phyloP scores from a whole-genome alignment of 352 stramenopile genomes.

The Globisporangium perplexum region DNA sequence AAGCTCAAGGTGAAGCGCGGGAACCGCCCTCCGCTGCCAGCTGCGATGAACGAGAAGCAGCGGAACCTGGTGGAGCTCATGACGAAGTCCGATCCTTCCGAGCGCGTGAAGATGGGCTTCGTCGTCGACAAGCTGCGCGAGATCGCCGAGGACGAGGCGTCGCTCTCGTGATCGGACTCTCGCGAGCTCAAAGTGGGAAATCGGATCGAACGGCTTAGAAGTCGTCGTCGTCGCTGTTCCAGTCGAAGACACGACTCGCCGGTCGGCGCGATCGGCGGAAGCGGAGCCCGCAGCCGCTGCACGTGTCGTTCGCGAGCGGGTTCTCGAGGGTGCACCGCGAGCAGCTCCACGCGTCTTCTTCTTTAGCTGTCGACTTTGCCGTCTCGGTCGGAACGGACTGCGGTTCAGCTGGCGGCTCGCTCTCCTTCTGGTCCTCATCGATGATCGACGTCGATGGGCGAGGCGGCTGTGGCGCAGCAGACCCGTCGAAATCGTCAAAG shows the following conservation, averaged over 20 bases:
- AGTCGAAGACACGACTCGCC: slow-evolving; percentile 29
- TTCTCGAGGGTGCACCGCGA: slow-evolving; percentile 78
- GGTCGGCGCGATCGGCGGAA: slow-evolving; percentile 53
- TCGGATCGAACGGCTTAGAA: slow-evolving; percentile 18
- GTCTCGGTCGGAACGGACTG: not conserved
- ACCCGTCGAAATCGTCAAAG: slow-evolving; percentile 8
- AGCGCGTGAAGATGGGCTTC: not conserved
- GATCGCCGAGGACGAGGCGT: not conserved
- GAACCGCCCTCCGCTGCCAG: no score
- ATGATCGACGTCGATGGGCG: slow-evolving; percentile 8
- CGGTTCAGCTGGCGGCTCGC: slow-evolving; percentile 20
- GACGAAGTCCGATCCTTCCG: not conserved
- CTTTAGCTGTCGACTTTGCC: slow-evolving; percentile 1
- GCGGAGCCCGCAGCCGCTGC: slow-evolving; percentile 59
- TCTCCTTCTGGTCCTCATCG: slow-evolving; percentile 46
- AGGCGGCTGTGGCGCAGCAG: not conserved
- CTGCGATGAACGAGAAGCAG: slow-evolving; percentile 24
- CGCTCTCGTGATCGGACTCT: no score
- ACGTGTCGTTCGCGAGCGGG: slow-evolving; percentile 41
- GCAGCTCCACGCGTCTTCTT: slow-evolving; percentile 52
- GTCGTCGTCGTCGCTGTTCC: slow-evolving; percentile 30
- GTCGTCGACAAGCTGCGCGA: not conserved
- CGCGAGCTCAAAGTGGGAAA: not conserved
- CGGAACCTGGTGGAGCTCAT: not conserved
- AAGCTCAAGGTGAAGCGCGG: slow-evolving; percentile 3